Evolutionary conservation across 495 filamentous ascomycete genomes (phyloP).

Genomic region (Aspergillus hancockii): DNA sequence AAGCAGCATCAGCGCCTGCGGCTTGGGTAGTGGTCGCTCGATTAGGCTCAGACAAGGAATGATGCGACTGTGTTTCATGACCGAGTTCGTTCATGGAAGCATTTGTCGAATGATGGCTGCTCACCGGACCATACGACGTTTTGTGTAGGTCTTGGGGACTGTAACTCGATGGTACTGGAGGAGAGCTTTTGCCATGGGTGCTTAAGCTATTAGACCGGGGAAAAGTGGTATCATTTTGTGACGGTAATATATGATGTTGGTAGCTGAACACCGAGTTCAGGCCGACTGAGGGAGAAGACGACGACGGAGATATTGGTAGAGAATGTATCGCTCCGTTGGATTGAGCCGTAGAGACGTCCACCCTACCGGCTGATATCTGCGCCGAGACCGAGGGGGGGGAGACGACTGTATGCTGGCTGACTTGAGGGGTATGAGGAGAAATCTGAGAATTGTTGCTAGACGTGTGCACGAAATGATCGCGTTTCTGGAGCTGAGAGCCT

Average conservation of each 20-base stretch:
- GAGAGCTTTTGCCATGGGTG: constrained; percentile 22
- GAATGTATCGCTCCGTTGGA: not conserved
- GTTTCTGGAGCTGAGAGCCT: constrained; percentile 90
- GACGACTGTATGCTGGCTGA: constrained; percentile 9
- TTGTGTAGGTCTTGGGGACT: constrained; percentile 21
- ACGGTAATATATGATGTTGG: constrained; percentile 19
- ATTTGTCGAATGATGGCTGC: constrained; percentile 14
- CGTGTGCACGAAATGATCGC: constrained; percentile 58
- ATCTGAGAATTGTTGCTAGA: constrained; percentile 25
- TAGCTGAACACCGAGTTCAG: constrained; percentile 24
- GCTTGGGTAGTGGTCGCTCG: constrained; percentile 4
- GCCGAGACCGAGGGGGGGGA: constrained; percentile 13
- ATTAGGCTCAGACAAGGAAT: constrained; percentile 11
- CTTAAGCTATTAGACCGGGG: constrained; percentile 17
- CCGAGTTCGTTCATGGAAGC: constrained; percentile 21
- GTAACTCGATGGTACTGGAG: constrained; percentile 15
- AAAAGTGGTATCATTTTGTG: constrained; percentile 18
- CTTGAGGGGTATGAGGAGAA: constrained; percentile 11
- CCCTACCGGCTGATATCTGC: constrained; percentile 2
- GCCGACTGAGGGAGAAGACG: constrained; percentile 16
- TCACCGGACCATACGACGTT: constrained; percentile 10
- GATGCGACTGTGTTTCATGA: constrained; percentile 12
- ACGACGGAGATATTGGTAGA: constrained; percentile 11
- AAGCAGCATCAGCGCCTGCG: constrained; percentile 22
- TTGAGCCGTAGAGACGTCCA: not conserved